These are phyloP conservation scores for Boletus sensibilis DNA, from an alignment of 768 basidiomycete genomes.

Conservation along the genomic window DNA sequence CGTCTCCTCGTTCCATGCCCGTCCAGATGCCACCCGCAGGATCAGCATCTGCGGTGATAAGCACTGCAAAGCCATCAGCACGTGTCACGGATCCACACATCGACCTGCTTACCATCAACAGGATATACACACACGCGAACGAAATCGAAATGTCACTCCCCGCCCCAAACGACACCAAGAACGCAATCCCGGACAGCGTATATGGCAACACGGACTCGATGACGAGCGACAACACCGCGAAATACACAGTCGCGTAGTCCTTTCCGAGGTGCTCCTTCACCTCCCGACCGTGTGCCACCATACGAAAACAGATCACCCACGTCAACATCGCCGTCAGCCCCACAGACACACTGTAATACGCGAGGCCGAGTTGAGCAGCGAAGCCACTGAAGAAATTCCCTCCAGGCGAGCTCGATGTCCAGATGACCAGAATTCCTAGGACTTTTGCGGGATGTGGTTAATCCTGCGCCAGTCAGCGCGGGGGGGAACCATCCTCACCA, in stretches of 20 bases:
- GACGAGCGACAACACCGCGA: constrained; percentile 13
- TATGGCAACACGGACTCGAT: constrained; percentile 30
- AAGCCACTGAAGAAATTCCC: constrained; percentile 19
- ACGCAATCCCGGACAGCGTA: constrained; percentile 25
- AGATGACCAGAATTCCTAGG: constrained; percentile 17
- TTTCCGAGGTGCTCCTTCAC: constrained; percentile 16
- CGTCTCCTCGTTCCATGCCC: constrained; percentile 17
- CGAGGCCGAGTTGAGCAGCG: constrained; percentile 14
- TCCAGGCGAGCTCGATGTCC: constrained; percentile 16
- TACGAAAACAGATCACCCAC: constrained; percentile 17
- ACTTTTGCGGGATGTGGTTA: constrained; percentile 10
- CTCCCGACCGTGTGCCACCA: constrained; percentile 10
- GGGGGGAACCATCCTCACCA: constrained; percentile 14
- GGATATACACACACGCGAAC: constrained; percentile 22
- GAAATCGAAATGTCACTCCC: constrained; percentile 12
- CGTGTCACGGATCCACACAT: not conserved
- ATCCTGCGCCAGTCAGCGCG: not conserved
- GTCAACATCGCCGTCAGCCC: constrained; percentile 24
- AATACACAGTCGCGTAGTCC: constrained; percentile 23
- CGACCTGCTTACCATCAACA: constrained; percentile 22
- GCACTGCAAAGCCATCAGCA: constrained; percentile 13
- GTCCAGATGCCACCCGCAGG: constrained; percentile 21
- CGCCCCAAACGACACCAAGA: constrained; percentile 22
- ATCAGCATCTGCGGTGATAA: constrained; percentile 30
- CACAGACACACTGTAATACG: constrained; percentile 23